Evolutionary conservation across 345 rosid genomes (phyloP).

Genomic region (Eucalyptus curtisii): DNA sequence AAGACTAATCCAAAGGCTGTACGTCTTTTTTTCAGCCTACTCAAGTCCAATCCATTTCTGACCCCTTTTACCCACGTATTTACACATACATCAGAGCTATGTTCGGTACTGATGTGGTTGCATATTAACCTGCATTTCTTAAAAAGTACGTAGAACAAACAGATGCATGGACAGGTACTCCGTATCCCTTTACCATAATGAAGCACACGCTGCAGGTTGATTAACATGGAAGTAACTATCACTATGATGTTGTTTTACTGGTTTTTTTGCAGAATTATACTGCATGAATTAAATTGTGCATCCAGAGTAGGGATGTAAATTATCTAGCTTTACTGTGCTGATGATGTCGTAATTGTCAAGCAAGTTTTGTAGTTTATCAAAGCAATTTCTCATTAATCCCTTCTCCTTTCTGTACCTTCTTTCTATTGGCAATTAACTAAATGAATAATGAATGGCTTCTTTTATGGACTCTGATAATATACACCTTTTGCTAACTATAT

Average conservation of each 20-base stretch:
- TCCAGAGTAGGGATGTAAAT: not conserved
- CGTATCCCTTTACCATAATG: not conserved
- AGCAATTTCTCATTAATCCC: not conserved
- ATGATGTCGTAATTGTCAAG: not conserved
- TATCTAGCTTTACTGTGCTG: not conserved
- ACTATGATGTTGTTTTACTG: not conserved
- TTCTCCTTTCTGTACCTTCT: not conserved
- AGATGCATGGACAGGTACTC: not conserved
- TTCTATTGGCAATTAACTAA: not conserved
- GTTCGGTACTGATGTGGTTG: not conserved
- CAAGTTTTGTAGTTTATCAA: not conserved
- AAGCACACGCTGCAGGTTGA: too few relatives aligned
- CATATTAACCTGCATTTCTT: not conserved
- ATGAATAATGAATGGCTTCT: not conserved
- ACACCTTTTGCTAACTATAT: not conserved
- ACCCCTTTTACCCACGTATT: too few relatives aligned
- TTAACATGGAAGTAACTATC: not conserved
- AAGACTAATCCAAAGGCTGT: too few relatives aligned
- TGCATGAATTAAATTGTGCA: not conserved
- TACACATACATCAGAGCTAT: too few relatives aligned
- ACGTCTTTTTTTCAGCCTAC: too few relatives aligned
- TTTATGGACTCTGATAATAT: not conserved
- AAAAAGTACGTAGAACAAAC: not conserved
- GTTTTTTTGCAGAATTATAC: not conserved
- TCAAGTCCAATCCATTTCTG: too few relatives aligned